Evolutionary conservation across 345 rosid species (phyloP).

Genomic region (Erucastrum elatum): DNA sequence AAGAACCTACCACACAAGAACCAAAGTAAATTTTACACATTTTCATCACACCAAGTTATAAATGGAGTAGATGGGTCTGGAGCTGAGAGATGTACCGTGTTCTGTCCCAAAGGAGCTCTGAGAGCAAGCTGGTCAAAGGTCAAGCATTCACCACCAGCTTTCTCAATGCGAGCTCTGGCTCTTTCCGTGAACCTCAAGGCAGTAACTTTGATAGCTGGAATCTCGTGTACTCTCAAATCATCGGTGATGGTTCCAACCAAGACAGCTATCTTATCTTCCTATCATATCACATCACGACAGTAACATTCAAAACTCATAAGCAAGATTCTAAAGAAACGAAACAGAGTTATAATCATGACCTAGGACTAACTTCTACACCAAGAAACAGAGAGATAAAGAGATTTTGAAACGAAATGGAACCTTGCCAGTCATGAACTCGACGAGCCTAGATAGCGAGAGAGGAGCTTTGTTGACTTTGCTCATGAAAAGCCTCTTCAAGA

Average conservation of each 20-base stretch:
- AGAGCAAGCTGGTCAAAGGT: slow-evolving; percentile 96
- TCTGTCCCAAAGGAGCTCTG: slow-evolving; percentile 93
- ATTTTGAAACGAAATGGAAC: slow-evolving; percentile 38
- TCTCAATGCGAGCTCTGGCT: slow-evolving; percentile 89
- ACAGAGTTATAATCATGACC: background rate
- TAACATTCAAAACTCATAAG: background rate
- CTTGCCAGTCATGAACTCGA: slow-evolving; percentile 67
- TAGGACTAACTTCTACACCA: background rate
- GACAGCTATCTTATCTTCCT: slow-evolving; percentile 87
- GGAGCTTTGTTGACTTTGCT: slow-evolving; percentile 93
- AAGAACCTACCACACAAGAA: slow-evolving; percentile 55
- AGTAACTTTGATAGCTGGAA: slow-evolving; percentile 76
- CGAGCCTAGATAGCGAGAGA: slow-evolving; percentile 77
- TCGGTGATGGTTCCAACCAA: slow-evolving; percentile 88
- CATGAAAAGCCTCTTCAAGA: slow-evolving; percentile 95
- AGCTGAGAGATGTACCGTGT: slow-evolving; percentile 60
- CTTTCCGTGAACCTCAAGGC: slow-evolving; percentile 94
- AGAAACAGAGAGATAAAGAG: background rate
- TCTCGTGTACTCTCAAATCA: slow-evolving; percentile 82
- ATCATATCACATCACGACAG: background rate
- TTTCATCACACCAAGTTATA: background rate
- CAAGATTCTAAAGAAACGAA: background rate
- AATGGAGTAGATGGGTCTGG: background rate
- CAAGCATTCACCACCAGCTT: slow-evolving; percentile 97
- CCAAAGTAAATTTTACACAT: background rate